phyloP scores from a whole-genome alignment of 2,329 filamentous ascomycete species.

The Fusarium nygamai region DNA sequence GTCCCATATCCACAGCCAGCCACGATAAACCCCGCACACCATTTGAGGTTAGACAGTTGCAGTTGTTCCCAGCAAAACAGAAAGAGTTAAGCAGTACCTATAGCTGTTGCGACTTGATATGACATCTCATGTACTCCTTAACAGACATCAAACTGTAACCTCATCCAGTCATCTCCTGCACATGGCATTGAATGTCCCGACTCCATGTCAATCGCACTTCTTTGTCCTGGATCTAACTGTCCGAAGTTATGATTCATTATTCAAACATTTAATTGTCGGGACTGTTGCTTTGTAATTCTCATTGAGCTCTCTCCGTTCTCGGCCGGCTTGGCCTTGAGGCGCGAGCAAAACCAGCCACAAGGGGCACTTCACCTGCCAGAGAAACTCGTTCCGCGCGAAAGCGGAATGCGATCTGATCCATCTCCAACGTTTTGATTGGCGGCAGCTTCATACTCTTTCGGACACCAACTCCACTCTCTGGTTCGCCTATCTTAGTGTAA shows the following conservation, averaged over 20 bases:
- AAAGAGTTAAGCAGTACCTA: too few species aligned
- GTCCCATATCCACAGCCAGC: not conserved
- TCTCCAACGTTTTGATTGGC: rapidly evolving
- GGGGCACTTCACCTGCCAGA: not conserved
- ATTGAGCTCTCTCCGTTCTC: not conserved
- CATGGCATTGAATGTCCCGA: not conserved
- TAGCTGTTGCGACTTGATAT: rapidly evolving
- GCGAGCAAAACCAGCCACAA: not conserved
- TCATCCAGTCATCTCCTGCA: rapidly evolving
- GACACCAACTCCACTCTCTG: rapidly evolving
- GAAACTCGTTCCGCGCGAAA: not conserved
- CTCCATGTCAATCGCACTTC: rapidly evolving
- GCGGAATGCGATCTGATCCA: not conserved
- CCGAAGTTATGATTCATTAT: rapidly evolving
- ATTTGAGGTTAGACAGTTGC: not conserved
- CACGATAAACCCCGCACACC: not conserved
- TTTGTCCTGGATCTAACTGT: rapidly evolving
- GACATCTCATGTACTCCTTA: not conserved
- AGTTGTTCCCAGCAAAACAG: rapidly evolving
- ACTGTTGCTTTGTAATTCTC: not conserved
- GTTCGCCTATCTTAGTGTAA: not conserved
- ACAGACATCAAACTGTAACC: rapidly evolving
- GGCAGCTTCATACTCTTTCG: not conserved
- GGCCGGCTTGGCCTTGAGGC: not conserved
- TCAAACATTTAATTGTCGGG: rapidly evolving